Percentiles rank a stretch among this genome's conserved stretches.
These are phyloP conservation scores for Leccinum proliferum DNA, from an alignment of 1,284 basidiomycete species.

Conservation along the genomic window DNA sequence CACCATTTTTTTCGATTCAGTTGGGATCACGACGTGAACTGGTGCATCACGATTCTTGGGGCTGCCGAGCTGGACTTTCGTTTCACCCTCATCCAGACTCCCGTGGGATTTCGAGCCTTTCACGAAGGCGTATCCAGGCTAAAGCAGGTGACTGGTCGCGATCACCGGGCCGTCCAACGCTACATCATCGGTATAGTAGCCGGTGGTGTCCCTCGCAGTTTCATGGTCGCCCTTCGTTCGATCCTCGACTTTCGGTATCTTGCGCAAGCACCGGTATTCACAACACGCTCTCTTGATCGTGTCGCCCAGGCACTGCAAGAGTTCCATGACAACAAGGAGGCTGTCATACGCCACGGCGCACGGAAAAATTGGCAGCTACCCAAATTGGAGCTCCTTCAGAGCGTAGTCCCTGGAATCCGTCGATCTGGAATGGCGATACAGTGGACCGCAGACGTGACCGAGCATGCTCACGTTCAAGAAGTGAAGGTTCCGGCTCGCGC, in stretches of 20 bases:
- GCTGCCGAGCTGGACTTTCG: conserved; percentile 4
- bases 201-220: neutral
- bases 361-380: neutral
- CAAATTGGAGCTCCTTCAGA: neutral
- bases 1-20: conserved; percentile 1
- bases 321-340: conserved; percentile 8
- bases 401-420: neutral
- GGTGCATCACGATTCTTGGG: conserved; percentile 6
- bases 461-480: conserved; percentile 6
- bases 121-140: conserved; percentile 4
- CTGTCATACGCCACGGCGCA: neutral
- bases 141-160: neutral
- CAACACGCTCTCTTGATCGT: neutral
- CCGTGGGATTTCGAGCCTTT: neutral
- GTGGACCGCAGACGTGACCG: conserved; percentile 4
- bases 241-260: conserved; percentile 3
- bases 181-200: conserved; percentile 2
- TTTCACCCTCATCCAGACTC: conserved; percentile 8
- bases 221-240: conserved; percentile 1
- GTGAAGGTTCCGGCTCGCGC: conserved; percentile 4
- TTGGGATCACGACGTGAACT: conserved; percentile 6
- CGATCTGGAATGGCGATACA: conserved; percentile 3
- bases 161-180: conserved; percentile 3
- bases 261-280: conserved; percentile 6
- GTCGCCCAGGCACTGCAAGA: conserved; percentile 2